Conservation (phyloP, 108 stramenopile genomes). For the Fistulifera solaris region DNA sequence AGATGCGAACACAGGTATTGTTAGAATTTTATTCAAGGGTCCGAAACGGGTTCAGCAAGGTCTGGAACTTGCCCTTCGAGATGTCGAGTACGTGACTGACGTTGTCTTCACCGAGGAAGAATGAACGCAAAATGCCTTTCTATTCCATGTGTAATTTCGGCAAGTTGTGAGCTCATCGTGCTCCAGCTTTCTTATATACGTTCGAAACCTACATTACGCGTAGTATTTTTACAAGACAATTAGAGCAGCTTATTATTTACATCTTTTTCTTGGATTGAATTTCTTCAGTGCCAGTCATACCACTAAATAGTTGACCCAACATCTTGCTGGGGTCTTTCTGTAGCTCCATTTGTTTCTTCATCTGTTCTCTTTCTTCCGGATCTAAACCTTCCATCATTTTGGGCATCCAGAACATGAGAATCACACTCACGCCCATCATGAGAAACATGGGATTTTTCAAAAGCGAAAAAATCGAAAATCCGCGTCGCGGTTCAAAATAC, state of each 20-base stretch:
- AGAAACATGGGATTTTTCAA: constrained; percentile 87
- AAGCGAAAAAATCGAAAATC: constrained; percentile 56
- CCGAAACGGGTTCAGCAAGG: constrained; percentile 67
- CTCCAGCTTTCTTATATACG: too few species aligned
- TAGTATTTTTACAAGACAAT: too few species aligned
- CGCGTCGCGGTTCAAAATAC: constrained; percentile 63
- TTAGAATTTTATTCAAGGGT: constrained; percentile 64
- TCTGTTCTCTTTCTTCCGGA: constrained; percentile 78
- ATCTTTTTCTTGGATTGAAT: too few species aligned
- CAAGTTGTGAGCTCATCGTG: too few species aligned
- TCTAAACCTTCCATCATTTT: constrained; percentile 84
- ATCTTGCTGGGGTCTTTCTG: constrained; percentile 85
- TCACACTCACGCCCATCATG: constrained; percentile 72
- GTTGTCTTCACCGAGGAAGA: neutral
- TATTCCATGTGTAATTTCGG: too few species aligned
- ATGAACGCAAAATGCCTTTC: too few species aligned
- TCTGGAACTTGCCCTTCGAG: constrained; percentile 70
- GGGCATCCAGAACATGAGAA: constrained; percentile 78
- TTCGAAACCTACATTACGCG: too few species aligned
- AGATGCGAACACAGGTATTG: constrained; percentile 53
- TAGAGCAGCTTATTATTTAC: too few species aligned
- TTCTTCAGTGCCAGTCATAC: constrained; percentile 29
- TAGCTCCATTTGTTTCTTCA: constrained; percentile 78
- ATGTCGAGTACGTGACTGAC: constrained; percentile 32
- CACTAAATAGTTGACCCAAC: constrained; percentile 62